Evolutionary conservation across 2,329 filamentous ascomycete species (phyloP), one percentile per base, ranked within the genome.

Genomic region (Pseudogymnoascus sp.): DNA sequence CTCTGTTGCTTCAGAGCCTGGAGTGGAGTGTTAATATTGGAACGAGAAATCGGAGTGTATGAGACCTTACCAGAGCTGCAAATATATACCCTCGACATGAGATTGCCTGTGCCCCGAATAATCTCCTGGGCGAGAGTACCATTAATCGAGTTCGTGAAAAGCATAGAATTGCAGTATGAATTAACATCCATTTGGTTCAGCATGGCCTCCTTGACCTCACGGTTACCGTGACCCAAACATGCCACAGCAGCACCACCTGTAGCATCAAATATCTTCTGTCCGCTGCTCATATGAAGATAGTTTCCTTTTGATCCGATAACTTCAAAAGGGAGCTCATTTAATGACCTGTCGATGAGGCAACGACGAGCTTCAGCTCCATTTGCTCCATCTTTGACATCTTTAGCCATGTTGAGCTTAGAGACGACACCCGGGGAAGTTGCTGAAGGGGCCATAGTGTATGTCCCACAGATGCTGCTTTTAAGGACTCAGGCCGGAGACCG

Each of bases 211-310:
- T 78, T 77, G 11, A 93, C 83, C 59, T 86, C 78, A 45, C 78
- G 70, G 61, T 87, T 81, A 31, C 83, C 85, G 68, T 91, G 86
- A 5, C 90, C 90, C 8, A 93, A 76, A 70, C 86, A 87, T 8
- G 85, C 80, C 3, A 92, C 89, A 21, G 87, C 88, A 2, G 90
- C 87, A 18, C 90, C 90, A 29, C 87, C 83, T 18, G 86, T 89
- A 1, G 85, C 87, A 72, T 95, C 90, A 12, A 92, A 81, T 47
- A 95, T 81, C 36, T 76, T 77, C 23, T 81, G 79, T 1, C 86
- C 86, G 62, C 73, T 69, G n/a, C 66, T 64, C 5, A 72, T 68
- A 29, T 68, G 64, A 10, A 74, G 61, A 11, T 70, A 68, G 64
- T 69, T 70, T 14, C 72, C 72, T 31, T 70, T 65, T 21, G 64